Evolutionary conservation across 2,329 filamentous ascomycete species (phyloP).

Genomic region (Alternaria novae-zelandiae): DNA sequence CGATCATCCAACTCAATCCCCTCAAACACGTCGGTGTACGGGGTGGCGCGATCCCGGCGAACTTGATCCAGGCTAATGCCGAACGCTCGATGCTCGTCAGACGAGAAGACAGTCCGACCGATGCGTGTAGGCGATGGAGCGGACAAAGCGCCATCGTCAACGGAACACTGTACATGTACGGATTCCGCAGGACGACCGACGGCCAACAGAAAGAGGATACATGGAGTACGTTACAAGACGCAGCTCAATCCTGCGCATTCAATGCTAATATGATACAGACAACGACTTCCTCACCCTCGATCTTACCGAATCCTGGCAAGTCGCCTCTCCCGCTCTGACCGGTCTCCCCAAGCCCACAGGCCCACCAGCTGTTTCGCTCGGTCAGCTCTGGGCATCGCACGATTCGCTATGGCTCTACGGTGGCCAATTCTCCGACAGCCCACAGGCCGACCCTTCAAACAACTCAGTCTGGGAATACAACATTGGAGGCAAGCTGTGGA

Average conservation of each 20-base stretch:
- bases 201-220: slow-evolving; percentile 66
- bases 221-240: slow-evolving; percentile 66
- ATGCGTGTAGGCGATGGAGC: slow-evolving; percentile 48
- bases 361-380: slow-evolving; percentile 73
- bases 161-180: slow-evolving; percentile 78
- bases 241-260: neutral
- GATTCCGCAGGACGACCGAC: slow-evolving; percentile 68
- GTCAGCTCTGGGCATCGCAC: slow-evolving; percentile 78
- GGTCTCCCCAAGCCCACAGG: slow-evolving; percentile 70
- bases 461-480: slow-evolving; percentile 75
- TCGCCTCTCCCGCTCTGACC: slow-evolving; percentile 65
- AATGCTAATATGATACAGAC: slow-evolving; percentile 20
- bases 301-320: slow-evolving; percentile 74
- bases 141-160: slow-evolving; percentile 68
- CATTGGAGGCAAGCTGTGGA: slow-evolving; percentile 66
- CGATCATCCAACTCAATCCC: slow-evolving; percentile 39
- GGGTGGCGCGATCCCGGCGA: slow-evolving; percentile 32
- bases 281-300: slow-evolving; percentile 77
- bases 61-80: slow-evolving; percentile 23
- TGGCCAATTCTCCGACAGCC: slow-evolving; percentile 72
- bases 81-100: slow-evolving; percentile 25
- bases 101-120: slow-evolving; percentile 40
- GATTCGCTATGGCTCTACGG: slow-evolving; percentile 75
- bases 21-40: slow-evolving; percentile 34
- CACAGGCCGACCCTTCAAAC: slow-evolving; percentile 61